Base-by-base conservation (phyloP, 805 yeast species). In the Wickerhamomyces queroliae region DNA sequence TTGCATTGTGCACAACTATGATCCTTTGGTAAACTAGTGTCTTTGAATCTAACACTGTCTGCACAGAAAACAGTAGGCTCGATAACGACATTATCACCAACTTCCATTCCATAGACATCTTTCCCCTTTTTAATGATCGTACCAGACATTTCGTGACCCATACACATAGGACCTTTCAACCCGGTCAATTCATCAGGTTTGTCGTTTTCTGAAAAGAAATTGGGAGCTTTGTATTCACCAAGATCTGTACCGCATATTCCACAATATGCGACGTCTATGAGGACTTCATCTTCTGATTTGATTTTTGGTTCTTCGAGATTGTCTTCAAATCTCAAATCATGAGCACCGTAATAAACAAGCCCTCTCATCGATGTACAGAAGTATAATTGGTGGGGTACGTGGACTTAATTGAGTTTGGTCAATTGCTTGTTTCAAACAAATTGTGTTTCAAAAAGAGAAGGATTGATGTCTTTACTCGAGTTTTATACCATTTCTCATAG, bases 181-280 rank as follows among this genome's bases (percentile, higher is more conserved):
- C 68, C 69, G 2, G 72, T 67, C 15, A 74, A 54, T 28, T 59
- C 61, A 40, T 71, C 64, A 2, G 48, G 48, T 35, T 50, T 37
- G 20, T 69, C 68, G 28, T 57, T 61, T 41, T 62, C 56, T 5
- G 67, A 69, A 59, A 76, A 76, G 53, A 80, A 77, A 40, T 75
- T 74, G 9, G 86, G 83, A 1, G 80, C 82, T 21, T 71, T 47
- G 47, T 65, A 78, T 54, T 80, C 78, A 47, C 76, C 80, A 29
- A 78, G 58, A 53, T 78, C 83, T 1, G 80, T 67, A 21, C 84
- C 84, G 50, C 85, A 79, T 32, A 78, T 76, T 7, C 85, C 85
- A 50, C 83, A 76, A 53, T 64, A 74, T 9, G 63, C 52, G n/a
- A 72, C 64, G 18, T 65, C 70, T 21, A 73, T 48, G 12, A 69